A percentile compares a stretch with the other conserved stretches of the same genome.
These are phyloP conservation scores for Hypericum perforatum DNA, from an alignment of 345 rosid species.

Conservation along the genomic window DNA sequence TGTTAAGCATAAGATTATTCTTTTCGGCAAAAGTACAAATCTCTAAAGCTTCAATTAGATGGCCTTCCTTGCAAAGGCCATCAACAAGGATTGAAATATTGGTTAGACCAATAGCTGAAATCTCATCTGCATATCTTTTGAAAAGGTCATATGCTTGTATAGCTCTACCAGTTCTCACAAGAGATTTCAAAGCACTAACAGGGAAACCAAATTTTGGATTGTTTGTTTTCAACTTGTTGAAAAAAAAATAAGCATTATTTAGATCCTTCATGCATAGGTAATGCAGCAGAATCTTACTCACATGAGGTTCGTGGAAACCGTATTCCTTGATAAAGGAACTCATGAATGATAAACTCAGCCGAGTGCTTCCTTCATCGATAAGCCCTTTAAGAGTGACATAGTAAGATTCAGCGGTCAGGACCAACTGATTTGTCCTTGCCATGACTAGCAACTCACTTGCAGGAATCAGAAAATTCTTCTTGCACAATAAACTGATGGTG, in stretches of 20 bases:
- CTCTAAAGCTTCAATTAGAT: slow-evolving; percentile 46
- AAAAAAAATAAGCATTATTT: slow-evolving; percentile 23
- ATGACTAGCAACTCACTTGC: slow-evolving; percentile 37
- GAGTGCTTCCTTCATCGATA: slow-evolving; percentile 15
- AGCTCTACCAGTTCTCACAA: slow-evolving; percentile 39
- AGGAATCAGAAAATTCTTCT: slow-evolving; percentile 31
- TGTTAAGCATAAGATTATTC: slow-evolving; percentile 41
- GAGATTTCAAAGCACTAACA: slow-evolving; percentile 31
- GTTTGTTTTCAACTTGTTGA: slow-evolving; percentile 27
- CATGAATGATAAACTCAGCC: slow-evolving; percentile 29
- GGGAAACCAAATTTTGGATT: slow-evolving; percentile 24
- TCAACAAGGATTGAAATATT: slow-evolving; percentile 48
- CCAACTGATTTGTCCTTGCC: slow-evolving; percentile 35
- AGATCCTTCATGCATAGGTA: slow-evolving; percentile 40
- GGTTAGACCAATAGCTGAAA: slow-evolving; percentile 46
- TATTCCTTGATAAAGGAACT: slow-evolving; percentile 32
- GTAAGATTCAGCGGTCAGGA: slow-evolving; percentile 32
- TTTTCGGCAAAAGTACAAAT: slow-evolving; percentile 47
- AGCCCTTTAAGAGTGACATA: slow-evolving; percentile 28
- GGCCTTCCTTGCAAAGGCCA: slow-evolving; percentile 70
- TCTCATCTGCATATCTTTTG: slow-evolving; percentile 26
- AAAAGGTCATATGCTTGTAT: slow-evolving; percentile 57
- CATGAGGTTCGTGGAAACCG: slow-evolving; percentile 35
- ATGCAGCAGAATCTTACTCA: slow-evolving; percentile 27
- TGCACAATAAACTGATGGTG: slow-evolving; percentile 48